phyloP scores from a whole-genome alignment of 495 filamentous ascomycete species.

The Daldinia concentrica region DNA sequence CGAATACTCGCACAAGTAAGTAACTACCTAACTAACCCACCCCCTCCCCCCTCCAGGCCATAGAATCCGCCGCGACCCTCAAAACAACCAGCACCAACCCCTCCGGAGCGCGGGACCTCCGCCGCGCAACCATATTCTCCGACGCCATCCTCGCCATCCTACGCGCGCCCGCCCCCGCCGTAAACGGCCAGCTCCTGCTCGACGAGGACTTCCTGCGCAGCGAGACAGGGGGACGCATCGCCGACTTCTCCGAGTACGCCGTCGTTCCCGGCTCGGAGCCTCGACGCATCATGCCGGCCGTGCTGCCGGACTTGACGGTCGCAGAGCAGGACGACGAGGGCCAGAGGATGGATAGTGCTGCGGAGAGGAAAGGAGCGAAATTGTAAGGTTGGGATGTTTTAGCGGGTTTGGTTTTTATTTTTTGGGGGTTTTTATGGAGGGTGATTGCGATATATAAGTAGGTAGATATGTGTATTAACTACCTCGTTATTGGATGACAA shows the following conservation, averaged over 20 bases:
- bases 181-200: conserved; percentile 77
- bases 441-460: too few species aligned
- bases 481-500: too few species aligned
- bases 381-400: conserved; percentile 33
- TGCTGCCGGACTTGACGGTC: conserved; percentile 76
- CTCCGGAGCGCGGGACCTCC: conserved; percentile 62
- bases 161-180: conserved; percentile 61
- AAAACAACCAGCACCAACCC: conserved; percentile 31
- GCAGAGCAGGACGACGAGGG: conserved; percentile 87
- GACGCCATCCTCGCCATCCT: conserved; percentile 83
- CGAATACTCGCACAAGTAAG: too few species aligned
- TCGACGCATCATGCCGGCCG: conserved; percentile 79
- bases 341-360: conserved; percentile 71
- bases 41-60: conserved; percentile 53
- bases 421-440: too few species aligned
- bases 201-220: conserved; percentile 85
- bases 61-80: conserved; percentile 76
- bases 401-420: too few species aligned
- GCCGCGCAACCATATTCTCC: conserved; percentile 79
- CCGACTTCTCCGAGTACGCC: conserved; percentile 78
- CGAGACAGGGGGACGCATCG: conserved; percentile 62
- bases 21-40: too few species aligned
- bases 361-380: conserved; percentile 36
- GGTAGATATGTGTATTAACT: too few species aligned
- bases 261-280: conserved; percentile 71